A percentile compares a stretch with the other conserved stretches of the same genome.
These are phyloP conservation scores for Fraxinus americana DNA, from an alignment of 257 asterid species.

Conservation along the genomic window DNA sequence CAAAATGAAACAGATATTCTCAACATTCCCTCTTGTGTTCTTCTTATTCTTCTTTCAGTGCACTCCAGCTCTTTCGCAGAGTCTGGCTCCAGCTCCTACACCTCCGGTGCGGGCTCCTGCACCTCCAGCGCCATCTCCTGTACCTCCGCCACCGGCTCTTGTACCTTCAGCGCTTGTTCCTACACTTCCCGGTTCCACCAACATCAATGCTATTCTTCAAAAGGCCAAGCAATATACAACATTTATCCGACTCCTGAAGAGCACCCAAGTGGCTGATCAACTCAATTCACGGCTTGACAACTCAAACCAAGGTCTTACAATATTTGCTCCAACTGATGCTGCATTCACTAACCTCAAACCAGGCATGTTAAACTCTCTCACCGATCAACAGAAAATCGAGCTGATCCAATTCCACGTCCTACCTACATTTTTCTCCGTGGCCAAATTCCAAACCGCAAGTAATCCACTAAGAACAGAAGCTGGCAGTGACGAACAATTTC, in stretches of 20 bases:
- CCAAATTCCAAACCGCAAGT: conserved; percentile 44
- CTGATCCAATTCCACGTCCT: conserved; percentile 43
- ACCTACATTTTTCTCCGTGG: conserved; percentile 29
- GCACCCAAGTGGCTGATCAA: conserved; percentile 50
- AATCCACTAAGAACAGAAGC: conserved; percentile 55
- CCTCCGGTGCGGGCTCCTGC: conserved; percentile 44
- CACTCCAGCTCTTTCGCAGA: neutral
- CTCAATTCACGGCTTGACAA: conserved; percentile 50
- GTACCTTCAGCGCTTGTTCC: too few species aligned
- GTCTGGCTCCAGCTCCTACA: conserved; percentile 26
- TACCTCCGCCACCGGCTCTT: conserved; percentile 47
- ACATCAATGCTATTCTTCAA: conserved; percentile 54
- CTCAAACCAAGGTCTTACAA: conserved; percentile 52
- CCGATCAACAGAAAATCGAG: conserved; percentile 36
- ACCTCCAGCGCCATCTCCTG: conserved; percentile 40
- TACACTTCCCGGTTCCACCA: conserved; percentile 45
- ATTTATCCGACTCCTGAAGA: conserved; percentile 52
- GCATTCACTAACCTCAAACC: conserved; percentile 40
- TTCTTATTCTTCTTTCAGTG: neutral
- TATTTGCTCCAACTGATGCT: conserved; percentile 39
- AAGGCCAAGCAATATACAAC: conserved; percentile 52
- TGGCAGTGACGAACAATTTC: conserved; percentile 40
- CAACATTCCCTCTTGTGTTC: neutral
- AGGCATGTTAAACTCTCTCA: conserved; percentile 42
- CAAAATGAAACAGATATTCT: conserved; percentile 7